Conservation (phyloP, 371 early-diverging fungal genomes). For the Mortierella sp. region DNA sequence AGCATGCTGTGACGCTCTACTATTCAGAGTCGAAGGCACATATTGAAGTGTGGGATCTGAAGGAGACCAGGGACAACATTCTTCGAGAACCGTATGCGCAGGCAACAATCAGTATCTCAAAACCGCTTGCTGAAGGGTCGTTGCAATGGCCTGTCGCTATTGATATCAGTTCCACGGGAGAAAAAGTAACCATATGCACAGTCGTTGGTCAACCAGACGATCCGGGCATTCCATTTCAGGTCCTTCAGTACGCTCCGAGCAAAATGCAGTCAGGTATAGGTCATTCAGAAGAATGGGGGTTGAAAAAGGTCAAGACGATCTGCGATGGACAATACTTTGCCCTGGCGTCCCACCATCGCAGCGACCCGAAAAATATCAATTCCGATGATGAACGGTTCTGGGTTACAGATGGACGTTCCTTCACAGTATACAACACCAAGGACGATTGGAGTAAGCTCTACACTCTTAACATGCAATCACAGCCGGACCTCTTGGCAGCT, state of each 20-base stretch:
- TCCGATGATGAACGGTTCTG: conserved; percentile 6
- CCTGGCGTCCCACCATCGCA: neutral
- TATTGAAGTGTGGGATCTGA: conserved; percentile 24
- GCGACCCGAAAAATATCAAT: neutral
- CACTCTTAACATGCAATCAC: neutral
- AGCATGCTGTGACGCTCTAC: conserved; percentile 8
- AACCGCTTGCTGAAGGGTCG: neutral
- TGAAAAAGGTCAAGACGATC: too few relatives aligned
- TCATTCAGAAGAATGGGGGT: conserved; percentile 3
- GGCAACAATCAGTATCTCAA: neutral
- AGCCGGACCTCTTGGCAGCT: neutral
- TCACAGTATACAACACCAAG: conserved; percentile 16
- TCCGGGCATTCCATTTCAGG: neutral
- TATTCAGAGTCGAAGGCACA: neutral
- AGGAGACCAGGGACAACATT: neutral
- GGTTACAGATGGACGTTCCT: neutral
- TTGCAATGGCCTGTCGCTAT: neutral
- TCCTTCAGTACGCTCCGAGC: neutral
- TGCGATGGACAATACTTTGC: neutral
- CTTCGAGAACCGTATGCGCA: neutral
- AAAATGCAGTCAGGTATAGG: neutral
- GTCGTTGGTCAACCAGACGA: neutral
- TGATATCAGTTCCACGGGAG: neutral
- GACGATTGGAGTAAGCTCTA: conserved; percentile 8
- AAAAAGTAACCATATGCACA: neutral